Base-by-base conservation (phyloP, 2,329 filamentous ascomycete species). In the Aspergillus alliaceus region DNA sequence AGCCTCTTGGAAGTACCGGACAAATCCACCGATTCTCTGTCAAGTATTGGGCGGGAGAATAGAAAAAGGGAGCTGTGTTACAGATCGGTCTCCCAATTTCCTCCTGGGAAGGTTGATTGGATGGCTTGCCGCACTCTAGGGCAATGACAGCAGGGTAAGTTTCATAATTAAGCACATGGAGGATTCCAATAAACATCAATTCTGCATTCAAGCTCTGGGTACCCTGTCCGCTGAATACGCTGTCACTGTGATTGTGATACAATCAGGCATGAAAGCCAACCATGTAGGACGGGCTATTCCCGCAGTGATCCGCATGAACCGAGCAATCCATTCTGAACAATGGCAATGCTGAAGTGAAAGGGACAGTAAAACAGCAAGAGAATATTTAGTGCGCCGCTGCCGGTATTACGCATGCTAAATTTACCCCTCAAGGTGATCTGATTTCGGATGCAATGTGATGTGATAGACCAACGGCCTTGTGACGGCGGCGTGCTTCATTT, bases 371-470 rank as follows among this genome's bases (percentile, higher is more conserved):
- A 6, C 3, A n/a, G 2, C 7, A 9, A 32, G 12, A 20, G 14
- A 24, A 32, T 18, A 47, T 1, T 48, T 22, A 32, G 3, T 48
- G 27, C 24, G 40, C 15, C 35, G 39, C 52, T 40, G 22, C 39
- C 44, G 31, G 25, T 27, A 57, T 46, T n/a, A 34, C 25, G 14
- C 35, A 34, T 18, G 18, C 34, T n/a, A 5, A 14, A 27, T 47
- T 9, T 54, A 32, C 29, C 44, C 24, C 46, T 42, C 46, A 37
- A 34, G 18, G 40, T 25, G 29, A 35, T 34, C 22, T 56, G 39
- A 42, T 37, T 20, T 46, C 48, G 57, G 48, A 59, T 51, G 51
- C 47, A 56, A 55, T 53, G 59, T 63, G 61, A 61, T 63, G 57
- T 57, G 61, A 63, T 40, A 15, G 51, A 54, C 40, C 34, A 57